Base-by-base conservation (phyloP, 331 rosid genomes). In the Acacia pycnantha region DNA sequence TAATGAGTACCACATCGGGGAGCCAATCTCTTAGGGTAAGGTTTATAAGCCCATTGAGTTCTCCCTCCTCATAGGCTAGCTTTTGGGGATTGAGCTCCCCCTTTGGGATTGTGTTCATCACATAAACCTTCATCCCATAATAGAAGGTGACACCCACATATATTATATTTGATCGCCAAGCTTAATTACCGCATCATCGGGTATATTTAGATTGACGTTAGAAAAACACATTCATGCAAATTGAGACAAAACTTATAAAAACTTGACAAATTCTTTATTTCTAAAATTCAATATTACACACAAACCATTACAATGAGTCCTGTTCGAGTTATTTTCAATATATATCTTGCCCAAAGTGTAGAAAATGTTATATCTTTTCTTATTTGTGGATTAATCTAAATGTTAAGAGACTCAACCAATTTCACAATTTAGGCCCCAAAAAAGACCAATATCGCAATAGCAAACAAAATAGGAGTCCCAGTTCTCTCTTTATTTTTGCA, bases 201-300 rank as follows among this genome's bases (percentile, higher is more conserved):
- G 5, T 0, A 0, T 33, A 0, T 33, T 33, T 33, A 0, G 0
- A 2, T 33, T 33, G 5, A 2, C 5, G 5, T 4, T 33, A 2
- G 0, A 33, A 33, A 31, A 33, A 3, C 0, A 0, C 0, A 4
- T 33, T 33, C 0, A 33, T 33, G 4, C 0, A 33, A 33, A 0
- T 33, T 33, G 5, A 33, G 5, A 33, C 5, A 33, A 33, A 33
- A 33, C 5, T 33, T n/a, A n/a, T n/a, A 16, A 51, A 18, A 51
- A 1, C n/a, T 5, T 51, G 58, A n/a, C n/a, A 16, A 4, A 18
- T 16, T 51, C 22, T 6, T 4, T 8, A 11, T n/a, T 21, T 21
- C n/a, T 54, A n/a, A 54, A 7, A n/a, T n/a, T 8, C 22, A 54
- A 54, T 26, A 54, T 54, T n/a, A 8, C 11, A 7, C 62, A 21